A percentile compares a stretch with the other conserved stretches of the same genome.
Evolutionary conservation across 208 protist species (phyloP).

Genomic region (Trypanosomatidae sp.): DNA sequence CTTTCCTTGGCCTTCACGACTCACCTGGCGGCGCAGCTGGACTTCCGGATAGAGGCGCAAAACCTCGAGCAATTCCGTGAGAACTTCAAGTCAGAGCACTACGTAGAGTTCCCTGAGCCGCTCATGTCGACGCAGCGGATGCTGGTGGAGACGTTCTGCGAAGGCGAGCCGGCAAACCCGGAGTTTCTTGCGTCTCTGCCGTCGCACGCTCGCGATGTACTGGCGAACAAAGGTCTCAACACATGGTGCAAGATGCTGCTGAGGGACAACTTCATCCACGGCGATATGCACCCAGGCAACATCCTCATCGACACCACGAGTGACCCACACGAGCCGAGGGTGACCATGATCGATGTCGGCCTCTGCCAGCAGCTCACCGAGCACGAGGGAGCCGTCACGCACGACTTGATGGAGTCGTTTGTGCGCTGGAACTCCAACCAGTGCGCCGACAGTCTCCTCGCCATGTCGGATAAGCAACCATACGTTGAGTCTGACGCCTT

Average conservation of each 20-base stretch:
- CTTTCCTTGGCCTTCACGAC: conserved; percentile 71
- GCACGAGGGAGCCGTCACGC: conserved; percentile 60
- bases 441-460: conserved; percentile 62
- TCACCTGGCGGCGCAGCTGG: conserved; percentile 87
- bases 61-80: conserved; percentile 81
- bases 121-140: conserved; percentile 81
- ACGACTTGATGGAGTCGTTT: conserved; percentile 85
- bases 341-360: conserved; percentile 89
- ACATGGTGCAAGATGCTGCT: conserved; percentile 93
- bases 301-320: conserved; percentile 82
- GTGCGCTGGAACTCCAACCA: conserved; percentile 79
- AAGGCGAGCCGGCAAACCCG: conserved; percentile 68
- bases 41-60: conserved; percentile 90
- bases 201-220: conserved; percentile 67
- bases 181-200: conserved; percentile 83
- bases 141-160: conserved; percentile 90
- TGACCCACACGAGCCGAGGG: conserved; percentile 70
- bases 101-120: conserved; percentile 84
- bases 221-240: conserved; percentile 89
- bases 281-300: conserved; percentile 94
- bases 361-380: conserved; percentile 84
- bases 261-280: conserved; percentile 92
- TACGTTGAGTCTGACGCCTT: conserved; percentile 65
- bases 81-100: conserved; percentile 77
- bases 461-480: conserved; percentile 64